phyloP scores from a whole-genome alignment of 2,329 filamentous ascomycete genomes.

The Cadophora malorum region DNA sequence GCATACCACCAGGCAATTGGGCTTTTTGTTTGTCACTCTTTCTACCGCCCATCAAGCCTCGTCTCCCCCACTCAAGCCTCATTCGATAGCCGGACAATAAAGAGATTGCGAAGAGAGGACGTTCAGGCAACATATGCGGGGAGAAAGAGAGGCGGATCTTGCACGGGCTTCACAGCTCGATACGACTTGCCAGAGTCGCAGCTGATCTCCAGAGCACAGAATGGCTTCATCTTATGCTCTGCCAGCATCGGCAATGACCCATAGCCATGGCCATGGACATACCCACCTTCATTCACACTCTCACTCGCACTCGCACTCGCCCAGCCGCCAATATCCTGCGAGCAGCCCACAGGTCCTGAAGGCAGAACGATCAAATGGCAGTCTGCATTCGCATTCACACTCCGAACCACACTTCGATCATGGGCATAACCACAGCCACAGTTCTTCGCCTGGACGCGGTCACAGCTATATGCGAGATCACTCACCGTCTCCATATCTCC shows the following conservation, averaged over 20 bases:
- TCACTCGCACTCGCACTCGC: slow-evolving; percentile 48
- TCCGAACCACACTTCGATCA: slow-evolving; percentile 39
- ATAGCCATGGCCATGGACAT: slow-evolving; percentile 43
- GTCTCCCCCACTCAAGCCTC: slow-evolving; percentile 2
- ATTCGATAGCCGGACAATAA: slow-evolving; percentile 19
- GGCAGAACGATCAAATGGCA: slow-evolving; percentile 40
- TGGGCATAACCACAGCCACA: slow-evolving; percentile 31
- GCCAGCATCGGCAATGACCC: slow-evolving; percentile 44
- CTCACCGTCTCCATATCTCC: slow-evolving; percentile 27
- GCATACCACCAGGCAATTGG: slow-evolving; percentile 4
- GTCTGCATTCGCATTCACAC: slow-evolving; percentile 41
- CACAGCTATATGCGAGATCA: slow-evolving; percentile 30
- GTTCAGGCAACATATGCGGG: slow-evolving; percentile 32
- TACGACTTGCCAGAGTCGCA: slow-evolving; percentile 13
- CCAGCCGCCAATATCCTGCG: slow-evolving; percentile 40
- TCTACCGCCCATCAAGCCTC: background rate
- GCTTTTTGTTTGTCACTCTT: background rate
- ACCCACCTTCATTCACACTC: slow-evolving; percentile 47
- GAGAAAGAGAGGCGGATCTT: slow-evolving; percentile 18
- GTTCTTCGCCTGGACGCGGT: slow-evolving; percentile 22
- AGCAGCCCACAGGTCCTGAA: slow-evolving; percentile 36
- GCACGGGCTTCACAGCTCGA: slow-evolving; percentile 37
- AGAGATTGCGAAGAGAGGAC: slow-evolving; percentile 25
- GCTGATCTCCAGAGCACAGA: slow-evolving; percentile 19
- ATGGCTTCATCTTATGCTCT: slow-evolving; percentile 47